These are phyloP conservation scores for Hypseocharis bilobata DNA, from an alignment of 441 rosid genomes.

Conservation along the genomic window DNA sequence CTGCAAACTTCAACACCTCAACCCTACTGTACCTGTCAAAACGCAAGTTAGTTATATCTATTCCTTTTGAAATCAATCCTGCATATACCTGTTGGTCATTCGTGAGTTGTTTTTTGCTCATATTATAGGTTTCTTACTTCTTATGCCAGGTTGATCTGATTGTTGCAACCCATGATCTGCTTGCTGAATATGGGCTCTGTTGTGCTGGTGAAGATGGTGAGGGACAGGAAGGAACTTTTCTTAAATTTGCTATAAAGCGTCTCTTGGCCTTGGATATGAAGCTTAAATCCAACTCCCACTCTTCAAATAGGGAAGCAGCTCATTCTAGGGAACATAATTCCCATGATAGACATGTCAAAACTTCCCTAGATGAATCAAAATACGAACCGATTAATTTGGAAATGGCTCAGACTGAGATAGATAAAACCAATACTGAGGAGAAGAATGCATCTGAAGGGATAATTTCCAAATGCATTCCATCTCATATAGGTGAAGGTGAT, in stretches of 20 bases:
- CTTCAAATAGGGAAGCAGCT: slow-evolving; percentile 38
- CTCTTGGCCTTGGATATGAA: slow-evolving; percentile 87
- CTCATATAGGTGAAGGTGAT: slow-evolving; percentile 22
- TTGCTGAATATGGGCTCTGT: slow-evolving; percentile 91
- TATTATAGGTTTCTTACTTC: slow-evolving; percentile 12
- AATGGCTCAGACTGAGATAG: slow-evolving; percentile 34
- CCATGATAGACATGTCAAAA: no score
- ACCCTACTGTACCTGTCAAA: slow-evolving; percentile 49
- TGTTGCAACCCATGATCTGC: slow-evolving; percentile 78
- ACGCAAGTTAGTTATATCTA: slow-evolving; percentile 51
- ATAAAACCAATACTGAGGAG: slow-evolving; percentile 26
- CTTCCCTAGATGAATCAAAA: slow-evolving; percentile 32
- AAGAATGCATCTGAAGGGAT: slow-evolving; percentile 37
- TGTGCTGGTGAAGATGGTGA: slow-evolving; percentile 69
- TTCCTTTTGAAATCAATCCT: neutral
- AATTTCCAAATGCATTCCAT: slow-evolving; percentile 22
- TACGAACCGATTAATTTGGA: slow-evolving; percentile 35
- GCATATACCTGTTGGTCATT: neutral
- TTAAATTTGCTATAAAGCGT: slow-evolving; percentile 89
- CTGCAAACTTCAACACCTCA: slow-evolving; percentile 91
- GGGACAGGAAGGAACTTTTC: slow-evolving; percentile 88
- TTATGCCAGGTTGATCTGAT: slow-evolving; percentile 70
- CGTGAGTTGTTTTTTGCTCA: slow-evolving; percentile 8
- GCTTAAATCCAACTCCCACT: slow-evolving; percentile 57
- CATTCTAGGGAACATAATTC: slow-evolving; percentile 34